phyloP scores from a whole-genome alignment of 345 rosid species.

The Laguncularia racemosa region DNA sequence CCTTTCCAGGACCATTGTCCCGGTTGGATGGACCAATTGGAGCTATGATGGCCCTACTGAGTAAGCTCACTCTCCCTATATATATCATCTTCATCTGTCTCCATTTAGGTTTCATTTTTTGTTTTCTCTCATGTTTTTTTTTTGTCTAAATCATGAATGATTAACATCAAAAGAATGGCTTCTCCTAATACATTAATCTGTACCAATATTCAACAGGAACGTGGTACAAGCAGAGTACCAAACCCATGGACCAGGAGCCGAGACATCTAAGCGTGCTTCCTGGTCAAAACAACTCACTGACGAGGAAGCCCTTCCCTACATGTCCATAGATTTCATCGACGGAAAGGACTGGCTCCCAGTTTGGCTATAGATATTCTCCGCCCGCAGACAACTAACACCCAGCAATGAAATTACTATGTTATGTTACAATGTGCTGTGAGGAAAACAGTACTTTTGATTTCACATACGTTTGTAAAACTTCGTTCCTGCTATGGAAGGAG shows the following conservation, averaged over 20 bases:
- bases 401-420: too few species aligned
- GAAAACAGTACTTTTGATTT: too few species aligned
- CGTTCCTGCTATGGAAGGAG: too few species aligned
- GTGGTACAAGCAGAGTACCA: slow-evolving; percentile 64
- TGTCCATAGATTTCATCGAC: slow-evolving; percentile 59
- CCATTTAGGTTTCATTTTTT: too few species aligned
- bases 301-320: slow-evolving; percentile 43
- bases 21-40: slow-evolving; percentile 86
- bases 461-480: too few species aligned
- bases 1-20: slow-evolving; percentile 62
- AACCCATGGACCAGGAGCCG: slow-evolving; percentile 77
- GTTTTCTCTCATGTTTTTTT: too few species aligned
- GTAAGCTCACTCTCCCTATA: too few species aligned
- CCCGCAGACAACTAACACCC: too few species aligned
- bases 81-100: too few species aligned
- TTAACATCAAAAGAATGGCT: too few species aligned
- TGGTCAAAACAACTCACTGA: slow-evolving; percentile 72
- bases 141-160: too few species aligned
- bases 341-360: slow-evolving; percentile 85
- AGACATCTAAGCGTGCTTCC: slow-evolving; percentile 20
- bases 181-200: not conserved
- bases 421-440: too few species aligned
- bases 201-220: slow-evolving; percentile 23
- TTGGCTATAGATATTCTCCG: slow-evolving; percentile 15
- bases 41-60: slow-evolving; percentile 49